Evolutionary conservation across 2,329 filamentous ascomycete species (phyloP).

Genomic region (Ambrosiella xylebori): DNA sequence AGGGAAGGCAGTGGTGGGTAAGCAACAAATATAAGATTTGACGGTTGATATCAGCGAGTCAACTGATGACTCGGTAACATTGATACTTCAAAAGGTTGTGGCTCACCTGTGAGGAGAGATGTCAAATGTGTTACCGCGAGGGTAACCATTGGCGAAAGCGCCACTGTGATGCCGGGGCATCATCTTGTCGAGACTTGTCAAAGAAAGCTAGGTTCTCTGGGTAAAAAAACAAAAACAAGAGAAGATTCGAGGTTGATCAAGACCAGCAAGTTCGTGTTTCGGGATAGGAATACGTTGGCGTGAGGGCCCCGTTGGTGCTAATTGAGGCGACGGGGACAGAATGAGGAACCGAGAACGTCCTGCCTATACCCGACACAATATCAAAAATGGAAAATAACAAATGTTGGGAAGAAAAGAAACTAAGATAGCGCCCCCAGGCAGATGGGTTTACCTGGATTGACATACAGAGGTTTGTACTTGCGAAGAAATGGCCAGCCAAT

Average conservation of each 20-base stretch:
- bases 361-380: neutral
- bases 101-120: constrained; percentile 76
- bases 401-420: constrained; percentile 1
- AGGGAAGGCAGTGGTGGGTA: neutral
- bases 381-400: constrained; percentile 4
- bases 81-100: neutral
- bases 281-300: neutral
- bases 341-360: neutral
- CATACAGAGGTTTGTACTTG: neutral
- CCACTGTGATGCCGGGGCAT: constrained; percentile 67
- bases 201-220: neutral
- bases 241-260: neutral
- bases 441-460: constrained; percentile 1
- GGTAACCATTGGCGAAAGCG: constrained; percentile 73
- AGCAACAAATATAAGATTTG: neutral
- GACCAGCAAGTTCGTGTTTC: neutral
- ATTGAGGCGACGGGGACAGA: neutral
- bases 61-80: neutral
- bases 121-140: constrained; percentile 60
- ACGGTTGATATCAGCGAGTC: too few relatives aligned
- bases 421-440: neutral
- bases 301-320: neutral
- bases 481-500: constrained; percentile 1
- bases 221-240: neutral
- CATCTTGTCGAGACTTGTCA: constrained; percentile 33